These are phyloP conservation scores for Tetrahymena thermophila DNA, from an alignment of 73 alveolate genomes.

Conservation along the genomic window DNA sequence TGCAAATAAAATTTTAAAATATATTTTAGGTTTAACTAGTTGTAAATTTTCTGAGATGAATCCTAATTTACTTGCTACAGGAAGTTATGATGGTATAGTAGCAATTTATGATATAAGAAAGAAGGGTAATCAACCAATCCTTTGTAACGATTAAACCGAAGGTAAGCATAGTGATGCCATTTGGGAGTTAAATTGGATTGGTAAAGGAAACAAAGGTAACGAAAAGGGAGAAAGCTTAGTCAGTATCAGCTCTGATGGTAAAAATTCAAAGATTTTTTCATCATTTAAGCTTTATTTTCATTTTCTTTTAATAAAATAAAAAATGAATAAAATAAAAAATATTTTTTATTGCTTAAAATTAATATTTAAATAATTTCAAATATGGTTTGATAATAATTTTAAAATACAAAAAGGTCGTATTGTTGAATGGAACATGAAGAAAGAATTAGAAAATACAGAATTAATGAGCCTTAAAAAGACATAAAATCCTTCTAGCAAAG, in stretches of 20 bases:
- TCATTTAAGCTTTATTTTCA: background rate
- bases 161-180: slow-evolving; percentile 96
- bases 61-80: slow-evolving; percentile 92
- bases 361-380: too few relatives aligned
- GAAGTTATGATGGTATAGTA: slow-evolving; percentile 90
- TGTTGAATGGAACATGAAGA: slow-evolving; percentile 93
- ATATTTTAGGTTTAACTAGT: slow-evolving; percentile 50
- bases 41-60: slow-evolving; percentile 80
- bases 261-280: background rate
- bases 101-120: slow-evolving; percentile 86
- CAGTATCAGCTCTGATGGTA: slow-evolving; percentile 87
- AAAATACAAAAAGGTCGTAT: slow-evolving; percentile 34
- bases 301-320: too few relatives aligned
- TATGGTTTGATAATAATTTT: background rate
- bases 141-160: slow-evolving; percentile 81
- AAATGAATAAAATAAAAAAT: too few relatives aligned
- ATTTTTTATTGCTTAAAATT: too few relatives aligned
- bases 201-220: slow-evolving; percentile 73
- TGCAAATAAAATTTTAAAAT: background rate
- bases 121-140: slow-evolving; percentile 81
- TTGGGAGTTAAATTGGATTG: slow-evolving; percentile 96
- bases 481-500: slow-evolving; percentile 77
- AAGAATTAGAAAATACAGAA: slow-evolving; percentile 94
- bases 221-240: slow-evolving; percentile 82
- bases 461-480: slow-evolving; percentile 87